These are phyloP conservation scores for Lanmaoa rubissima DNA, from an alignment of 768 basidiomycete genomes.

Conservation along the genomic window DNA sequence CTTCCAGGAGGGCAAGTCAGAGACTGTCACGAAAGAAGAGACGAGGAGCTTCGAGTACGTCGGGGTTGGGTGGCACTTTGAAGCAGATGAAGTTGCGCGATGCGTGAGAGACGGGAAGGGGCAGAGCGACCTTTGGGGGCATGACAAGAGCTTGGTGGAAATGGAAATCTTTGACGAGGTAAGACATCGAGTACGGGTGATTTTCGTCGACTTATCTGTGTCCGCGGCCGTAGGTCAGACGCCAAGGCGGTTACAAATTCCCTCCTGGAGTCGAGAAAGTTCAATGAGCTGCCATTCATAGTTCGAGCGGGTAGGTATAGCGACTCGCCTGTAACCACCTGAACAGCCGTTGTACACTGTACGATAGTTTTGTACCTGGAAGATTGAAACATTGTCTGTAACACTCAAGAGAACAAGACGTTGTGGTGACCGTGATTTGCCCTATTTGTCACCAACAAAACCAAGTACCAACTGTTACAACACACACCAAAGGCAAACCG, in stretches of 20 bases:
- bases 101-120: constrained; percentile 70
- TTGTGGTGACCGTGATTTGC: neutral
- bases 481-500: neutral
- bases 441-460: neutral
- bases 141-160: constrained; percentile 74
- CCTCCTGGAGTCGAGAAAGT: constrained; percentile 62
- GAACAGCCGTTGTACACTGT: neutral
- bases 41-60: constrained; percentile 54
- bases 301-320: neutral
- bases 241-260: constrained; percentile 63
- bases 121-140: constrained; percentile 74
- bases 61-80: constrained; percentile 78
- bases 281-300: neutral
- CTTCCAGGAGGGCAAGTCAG: constrained; percentile 45
- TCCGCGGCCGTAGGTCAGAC: constrained; percentile 48
- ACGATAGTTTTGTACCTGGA: neutral
- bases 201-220: constrained; percentile 13
- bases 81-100: constrained; percentile 86
- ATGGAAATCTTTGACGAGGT: constrained; percentile 90
- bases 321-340: neutral
- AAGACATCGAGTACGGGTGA: constrained; percentile 6
- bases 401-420: neutral
- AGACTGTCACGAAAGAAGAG: constrained; percentile 51
- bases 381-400: neutral
- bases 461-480: no score